Conservation (phyloP, 202 grass and related monocot genomes). For the Miscanthus sacchariflorus region DNA sequence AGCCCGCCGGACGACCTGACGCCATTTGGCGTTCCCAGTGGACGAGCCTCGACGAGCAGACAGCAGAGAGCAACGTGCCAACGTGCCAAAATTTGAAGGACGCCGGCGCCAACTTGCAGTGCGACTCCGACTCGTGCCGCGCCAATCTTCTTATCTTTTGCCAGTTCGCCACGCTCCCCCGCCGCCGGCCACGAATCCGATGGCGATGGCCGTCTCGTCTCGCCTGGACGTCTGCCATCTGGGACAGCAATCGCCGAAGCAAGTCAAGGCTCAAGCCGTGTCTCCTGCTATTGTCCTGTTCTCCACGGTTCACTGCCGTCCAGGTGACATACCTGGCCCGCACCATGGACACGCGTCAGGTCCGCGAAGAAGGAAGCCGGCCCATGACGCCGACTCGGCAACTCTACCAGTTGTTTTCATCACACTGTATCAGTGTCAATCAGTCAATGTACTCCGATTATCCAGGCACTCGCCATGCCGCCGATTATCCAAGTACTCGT, state of each 20-base stretch:
- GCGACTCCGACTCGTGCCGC: background rate
- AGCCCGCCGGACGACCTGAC: background rate
- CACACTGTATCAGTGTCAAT: too few species aligned
- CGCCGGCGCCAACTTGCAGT: constrained; percentile 8
- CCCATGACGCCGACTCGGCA: background rate
- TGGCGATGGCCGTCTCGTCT: background rate
- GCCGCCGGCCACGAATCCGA: background rate
- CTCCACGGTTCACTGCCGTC: background rate
- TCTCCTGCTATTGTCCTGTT: background rate
- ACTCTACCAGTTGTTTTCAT: background rate
- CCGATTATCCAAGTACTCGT: too few species aligned
- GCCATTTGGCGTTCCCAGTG: constrained; percentile 22
- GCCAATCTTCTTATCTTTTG: background rate
- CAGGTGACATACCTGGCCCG: background rate
- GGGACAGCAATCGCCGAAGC: background rate
- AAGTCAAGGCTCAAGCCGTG: too few species aligned
- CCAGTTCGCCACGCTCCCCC: background rate
- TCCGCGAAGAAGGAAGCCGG: background rate
- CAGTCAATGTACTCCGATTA: too few species aligned
- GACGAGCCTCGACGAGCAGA: background rate
- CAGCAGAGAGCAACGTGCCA: background rate
- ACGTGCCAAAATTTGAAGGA: constrained; percentile 31
- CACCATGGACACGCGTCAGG: background rate
- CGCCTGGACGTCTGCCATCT: background rate
- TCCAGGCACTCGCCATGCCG: too few species aligned